Evolutionary conservation across 176 grass and related monocot genomes (phyloP).

Genomic region (Hordeum vulgare): MorexV3_pseudomolecules_assembly NC_058523.1:45170987-45171486

Average conservation of each 20-base stretch:
- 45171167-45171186: not conserved
- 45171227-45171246: not conserved
- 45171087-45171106: not conserved
- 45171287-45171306: not conserved
- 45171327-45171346: not conserved
- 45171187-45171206: not conserved
- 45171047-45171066: not conserved
- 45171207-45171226: not conserved
- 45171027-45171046: not conserved
- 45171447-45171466: not conserved
- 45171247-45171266: not conserved
- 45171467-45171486: too few species aligned
- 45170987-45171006: not conserved
- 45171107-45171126: not conserved
- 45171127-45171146: not conserved
- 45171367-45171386: not conserved
- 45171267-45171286: not conserved
- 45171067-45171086: not conserved
- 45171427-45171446: not conserved
- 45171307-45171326: not conserved
- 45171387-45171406: not conserved
- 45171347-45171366: too few species aligned
- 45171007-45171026: slow-evolving; percentile 5
- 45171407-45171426: not conserved
- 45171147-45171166: not conserved